A percentile compares a stretch with the other conserved stretches of the same genome.
phyloP scores from a whole-genome alignment of 352 stramenopile species.

The Saprolegnia parasitica region DNA sequence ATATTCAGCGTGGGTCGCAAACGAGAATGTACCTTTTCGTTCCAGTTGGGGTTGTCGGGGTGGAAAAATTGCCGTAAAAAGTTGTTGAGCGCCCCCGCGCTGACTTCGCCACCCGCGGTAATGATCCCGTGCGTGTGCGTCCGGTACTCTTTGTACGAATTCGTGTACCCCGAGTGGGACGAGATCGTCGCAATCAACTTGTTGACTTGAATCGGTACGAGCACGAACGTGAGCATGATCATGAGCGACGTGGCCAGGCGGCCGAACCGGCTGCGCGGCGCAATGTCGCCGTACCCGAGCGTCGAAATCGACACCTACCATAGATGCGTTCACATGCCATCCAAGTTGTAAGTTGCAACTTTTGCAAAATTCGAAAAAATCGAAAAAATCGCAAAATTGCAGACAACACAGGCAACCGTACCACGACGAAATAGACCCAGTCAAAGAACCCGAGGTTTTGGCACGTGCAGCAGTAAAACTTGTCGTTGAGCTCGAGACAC shows the following conservation, averaged over 20 bases:
- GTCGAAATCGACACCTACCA: constrained; percentile 72
- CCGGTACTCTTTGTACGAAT: constrained; percentile 66
- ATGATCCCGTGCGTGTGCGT: constrained; percentile 72
- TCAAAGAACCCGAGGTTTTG: constrained; percentile 66
- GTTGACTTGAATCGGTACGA: constrained; percentile 77
- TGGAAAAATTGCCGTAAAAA: constrained; percentile 86
- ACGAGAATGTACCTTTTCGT: constrained; percentile 39
- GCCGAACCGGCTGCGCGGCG: constrained; percentile 51
- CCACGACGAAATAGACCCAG: constrained; percentile 78
- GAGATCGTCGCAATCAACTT: constrained; percentile 68
- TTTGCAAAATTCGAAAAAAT: background rate
- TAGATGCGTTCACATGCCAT: no score
- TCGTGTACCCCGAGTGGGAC: constrained; percentile 74
- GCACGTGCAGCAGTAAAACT: constrained; percentile 38
- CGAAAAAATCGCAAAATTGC: background rate
- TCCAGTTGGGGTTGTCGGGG: constrained; percentile 78
- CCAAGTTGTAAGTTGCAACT: no score
- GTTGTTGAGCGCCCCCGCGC: constrained; percentile 51
- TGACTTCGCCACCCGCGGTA: constrained; percentile 54
- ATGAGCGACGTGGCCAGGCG: constrained; percentile 79
- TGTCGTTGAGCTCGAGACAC: constrained; percentile 6
- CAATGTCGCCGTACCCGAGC: constrained; percentile 79
- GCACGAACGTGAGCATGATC: constrained; percentile 79
- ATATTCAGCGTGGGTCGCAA: background rate
- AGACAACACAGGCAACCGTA: background rate